phyloP scores from a whole-genome alignment of 768 basidiomycete species.

The Mycena galericulata region DNA sequence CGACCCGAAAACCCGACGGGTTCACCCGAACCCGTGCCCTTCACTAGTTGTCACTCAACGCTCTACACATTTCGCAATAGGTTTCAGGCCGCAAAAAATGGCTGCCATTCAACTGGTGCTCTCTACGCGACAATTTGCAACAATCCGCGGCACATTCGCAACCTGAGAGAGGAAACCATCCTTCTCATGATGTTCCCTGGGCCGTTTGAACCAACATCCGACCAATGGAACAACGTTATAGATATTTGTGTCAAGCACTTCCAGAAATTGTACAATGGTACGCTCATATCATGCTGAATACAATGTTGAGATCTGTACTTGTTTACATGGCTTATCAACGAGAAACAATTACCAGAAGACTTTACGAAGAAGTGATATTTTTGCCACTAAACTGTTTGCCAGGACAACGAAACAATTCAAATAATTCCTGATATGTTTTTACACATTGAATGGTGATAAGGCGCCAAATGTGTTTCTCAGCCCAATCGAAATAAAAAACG shows the following conservation, averaged over 20 bases:
- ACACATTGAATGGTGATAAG: too few species aligned
- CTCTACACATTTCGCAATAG: slow-evolving; percentile 11
- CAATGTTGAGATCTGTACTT: too few species aligned
- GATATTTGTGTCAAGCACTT: slow-evolving; percentile 26
- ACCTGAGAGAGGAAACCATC: slow-evolving; percentile 36
- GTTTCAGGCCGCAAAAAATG: slow-evolving; percentile 35
- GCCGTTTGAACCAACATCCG: slow-evolving; percentile 35
- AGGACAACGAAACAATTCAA: too few species aligned
- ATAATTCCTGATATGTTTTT: too few species aligned
- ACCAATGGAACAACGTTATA: slow-evolving; percentile 32
- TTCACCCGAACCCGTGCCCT: too few species aligned
- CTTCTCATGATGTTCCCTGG: slow-evolving; percentile 39
- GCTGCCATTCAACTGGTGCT: slow-evolving; percentile 40
- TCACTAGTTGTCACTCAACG: not conserved
- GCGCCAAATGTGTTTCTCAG: too few species aligned
- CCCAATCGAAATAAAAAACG: too few species aligned
- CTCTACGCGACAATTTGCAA: slow-evolving; percentile 39
- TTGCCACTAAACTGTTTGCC: too few species aligned
- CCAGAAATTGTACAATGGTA: slow-evolving; percentile 28
- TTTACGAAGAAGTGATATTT: too few species aligned
- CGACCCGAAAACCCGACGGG: too few species aligned
- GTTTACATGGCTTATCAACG: too few species aligned
- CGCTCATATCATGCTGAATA: not conserved
- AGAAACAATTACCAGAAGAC: too few species aligned
- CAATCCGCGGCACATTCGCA: slow-evolving; percentile 36